These are phyloP conservation scores for Fraxinus cuspidata DNA, from an alignment of 257 asterid species.

Conservation along the genomic window DNA sequence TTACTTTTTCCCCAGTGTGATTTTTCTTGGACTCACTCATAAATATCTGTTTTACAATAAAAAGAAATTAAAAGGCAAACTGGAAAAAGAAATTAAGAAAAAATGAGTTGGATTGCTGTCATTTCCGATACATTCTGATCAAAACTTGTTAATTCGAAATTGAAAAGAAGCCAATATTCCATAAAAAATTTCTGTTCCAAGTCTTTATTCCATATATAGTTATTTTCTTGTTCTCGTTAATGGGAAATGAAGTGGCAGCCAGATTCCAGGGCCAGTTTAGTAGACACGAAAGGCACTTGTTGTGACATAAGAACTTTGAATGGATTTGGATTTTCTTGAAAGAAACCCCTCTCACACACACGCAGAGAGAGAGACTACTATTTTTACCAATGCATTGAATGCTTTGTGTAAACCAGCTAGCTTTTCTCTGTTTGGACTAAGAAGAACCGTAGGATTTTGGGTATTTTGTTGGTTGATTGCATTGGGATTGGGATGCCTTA, in stretches of 20 bases:
- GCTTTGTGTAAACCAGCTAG: constrained; percentile 23
- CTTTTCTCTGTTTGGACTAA: constrained; percentile 28
- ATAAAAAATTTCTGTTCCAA: not conserved
- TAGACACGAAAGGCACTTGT: constrained; percentile 34
- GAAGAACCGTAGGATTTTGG: constrained; percentile 44
- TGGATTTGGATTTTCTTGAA: constrained; percentile 29
- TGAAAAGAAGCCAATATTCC: not conserved
- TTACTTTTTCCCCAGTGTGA: not conserved
- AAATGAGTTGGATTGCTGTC: constrained; percentile 12
- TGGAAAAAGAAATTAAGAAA: not conserved
- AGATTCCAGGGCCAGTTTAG: constrained; percentile 33
- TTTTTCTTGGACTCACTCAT: not conserved
- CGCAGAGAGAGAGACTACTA: not conserved
- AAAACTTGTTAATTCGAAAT: not conserved
- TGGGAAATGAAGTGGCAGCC: constrained; percentile 36
- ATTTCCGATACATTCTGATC: constrained; percentile 25
- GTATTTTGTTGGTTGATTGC: constrained; percentile 35
- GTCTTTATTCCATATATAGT: not conserved
- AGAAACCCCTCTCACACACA: constrained; percentile 26
- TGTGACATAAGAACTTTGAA: constrained; percentile 17
- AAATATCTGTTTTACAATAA: not conserved
- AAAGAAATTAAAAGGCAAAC: not conserved
- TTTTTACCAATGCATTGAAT: constrained; percentile 41
- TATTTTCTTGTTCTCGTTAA: constrained; percentile 8
- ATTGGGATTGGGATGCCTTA: constrained; percentile 46